Evolutionary conservation across 768 basidiomycete species (phyloP).

Genomic region (Pholiota microspora): DNA sequence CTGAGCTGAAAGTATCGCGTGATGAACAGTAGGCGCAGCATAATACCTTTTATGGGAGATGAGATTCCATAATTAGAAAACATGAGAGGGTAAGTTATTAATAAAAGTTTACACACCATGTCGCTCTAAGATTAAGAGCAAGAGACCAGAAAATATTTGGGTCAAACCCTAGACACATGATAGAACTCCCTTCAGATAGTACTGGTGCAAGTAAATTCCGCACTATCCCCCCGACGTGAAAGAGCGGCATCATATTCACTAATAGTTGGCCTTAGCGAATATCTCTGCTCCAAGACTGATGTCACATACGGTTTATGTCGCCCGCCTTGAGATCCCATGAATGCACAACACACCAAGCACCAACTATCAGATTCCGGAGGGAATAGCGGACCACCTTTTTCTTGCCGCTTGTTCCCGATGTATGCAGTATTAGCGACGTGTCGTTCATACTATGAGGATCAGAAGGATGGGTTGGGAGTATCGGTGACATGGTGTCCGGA

Average conservation of each 20-base stretch:
- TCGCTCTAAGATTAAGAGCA: slow-evolving; percentile 34
- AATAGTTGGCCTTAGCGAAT: slow-evolving; percentile 4
- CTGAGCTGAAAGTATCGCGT: slow-evolving; percentile 42
- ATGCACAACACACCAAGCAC: slow-evolving; percentile 40
- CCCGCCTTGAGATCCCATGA: slow-evolving; percentile 37
- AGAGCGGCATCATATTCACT: slow-evolving; percentile 55
- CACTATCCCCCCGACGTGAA: slow-evolving; percentile 61
- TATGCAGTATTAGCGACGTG: slow-evolving; percentile 55
- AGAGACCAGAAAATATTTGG: slow-evolving; percentile 50
- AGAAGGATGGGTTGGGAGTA: slow-evolving; percentile 22
- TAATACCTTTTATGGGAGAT: slow-evolving; percentile 38
- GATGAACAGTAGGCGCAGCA: slow-evolving; percentile 48
- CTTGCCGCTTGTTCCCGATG: slow-evolving; percentile 57
- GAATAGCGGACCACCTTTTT: slow-evolving; percentile 50
- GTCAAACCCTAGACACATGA: slow-evolving; percentile 55
- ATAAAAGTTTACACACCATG: slow-evolving; percentile 41
- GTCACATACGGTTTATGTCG: slow-evolving; percentile 45
- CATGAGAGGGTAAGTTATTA: background rate
- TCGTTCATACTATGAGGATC: slow-evolving; percentile 38
- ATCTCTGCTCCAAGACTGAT: background rate
- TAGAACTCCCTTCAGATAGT: slow-evolving; percentile 51
- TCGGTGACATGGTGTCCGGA: slow-evolving; percentile 17
- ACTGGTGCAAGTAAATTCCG: slow-evolving; percentile 58
- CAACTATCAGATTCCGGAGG: slow-evolving; percentile 39
- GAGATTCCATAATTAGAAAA: slow-evolving; percentile 4